A percentile compares a stretch with the other conserved stretches of the same genome.
Conservation (phyloP, 1,284 basidiomycete genomes). For the Rhizopogon hawkerae region DNA sequence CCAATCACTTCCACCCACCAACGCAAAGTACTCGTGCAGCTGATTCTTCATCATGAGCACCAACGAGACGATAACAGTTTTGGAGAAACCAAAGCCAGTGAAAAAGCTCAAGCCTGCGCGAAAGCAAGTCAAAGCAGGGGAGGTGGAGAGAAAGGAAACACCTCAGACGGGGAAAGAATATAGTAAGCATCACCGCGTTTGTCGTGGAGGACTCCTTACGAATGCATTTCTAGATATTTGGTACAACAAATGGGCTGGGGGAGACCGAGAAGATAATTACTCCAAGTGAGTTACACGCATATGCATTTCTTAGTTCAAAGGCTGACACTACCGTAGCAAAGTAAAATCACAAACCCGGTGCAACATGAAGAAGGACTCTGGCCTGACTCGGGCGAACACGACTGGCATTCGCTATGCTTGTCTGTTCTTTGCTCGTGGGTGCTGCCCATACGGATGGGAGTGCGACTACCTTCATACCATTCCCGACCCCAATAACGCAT, state of each 20-base stretch:
- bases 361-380: conserved; percentile 81
- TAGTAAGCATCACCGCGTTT: conserved; percentile 45
- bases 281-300: conserved; percentile 58
- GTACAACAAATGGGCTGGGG: conserved; percentile 99
- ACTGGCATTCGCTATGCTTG: conserved; percentile 90
- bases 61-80: conserved; percentile 13
- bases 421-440: conserved; percentile 92
- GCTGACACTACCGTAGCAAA: conserved; percentile 54
- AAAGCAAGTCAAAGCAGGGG: conserved; percentile 83
- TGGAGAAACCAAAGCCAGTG: conserved; percentile 15
- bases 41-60: conserved; percentile 15
- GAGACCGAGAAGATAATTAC: conserved; percentile 88
- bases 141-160: conserved; percentile 82
- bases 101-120: conserved; percentile 76
- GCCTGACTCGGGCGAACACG: conserved; percentile 88
- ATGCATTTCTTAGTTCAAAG: neutral
- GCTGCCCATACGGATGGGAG: conserved; percentile 96
- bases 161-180: conserved; percentile 92
- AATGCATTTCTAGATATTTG: conserved; percentile 68
- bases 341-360: conserved; percentile 88
- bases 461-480: conserved; percentile 92
- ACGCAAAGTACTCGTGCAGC: too few relatives aligned
- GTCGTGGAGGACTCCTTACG: conserved; percentile 8
- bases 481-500: conserved; percentile 58
- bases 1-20: neutral